These are phyloP conservation scores for Wallacemonas rigidus DNA, from an alignment of 208 protist genomes.

Conservation along the genomic window DNA sequence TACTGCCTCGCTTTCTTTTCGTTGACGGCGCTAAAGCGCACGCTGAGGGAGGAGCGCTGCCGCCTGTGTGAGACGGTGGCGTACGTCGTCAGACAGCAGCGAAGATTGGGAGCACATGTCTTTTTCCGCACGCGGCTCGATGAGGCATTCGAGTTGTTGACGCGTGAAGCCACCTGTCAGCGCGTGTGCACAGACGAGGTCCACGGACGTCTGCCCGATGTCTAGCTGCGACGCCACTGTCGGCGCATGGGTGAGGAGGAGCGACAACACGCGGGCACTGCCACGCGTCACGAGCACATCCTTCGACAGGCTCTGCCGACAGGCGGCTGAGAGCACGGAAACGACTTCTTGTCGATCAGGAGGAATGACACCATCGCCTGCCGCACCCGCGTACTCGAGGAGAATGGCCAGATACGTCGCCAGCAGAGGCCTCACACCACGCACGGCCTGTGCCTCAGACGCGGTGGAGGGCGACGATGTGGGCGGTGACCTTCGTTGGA, in stretches of 20 bases:
- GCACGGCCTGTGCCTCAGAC: background rate
- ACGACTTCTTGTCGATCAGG: slow-evolving; percentile 12
- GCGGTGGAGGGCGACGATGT: background rate
- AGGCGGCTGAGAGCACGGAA: slow-evolving; percentile 18
- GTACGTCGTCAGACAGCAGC: background rate
- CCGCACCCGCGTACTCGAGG: background rate
- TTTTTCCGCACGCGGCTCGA: background rate
- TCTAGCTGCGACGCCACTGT: slow-evolving; percentile 23
- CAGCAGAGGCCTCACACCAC: background rate
- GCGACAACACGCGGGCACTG: slow-evolving; percentile 32
- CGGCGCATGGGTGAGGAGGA: slow-evolving; percentile 36
- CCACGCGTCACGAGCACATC: slow-evolving; percentile 23
- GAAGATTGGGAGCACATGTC: background rate
- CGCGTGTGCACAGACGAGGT: slow-evolving; percentile 29
- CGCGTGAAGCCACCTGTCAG: slow-evolving; percentile 39
- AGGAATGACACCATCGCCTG: background rate
- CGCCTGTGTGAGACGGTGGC: slow-evolving; percentile 15
- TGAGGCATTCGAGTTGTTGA: slow-evolving; percentile 32
- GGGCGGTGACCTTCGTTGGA: background rate
- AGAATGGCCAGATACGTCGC: slow-evolving; percentile 8
- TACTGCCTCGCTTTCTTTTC: too few species aligned
- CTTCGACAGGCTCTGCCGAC: slow-evolving; percentile 2
- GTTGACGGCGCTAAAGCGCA: too few species aligned
- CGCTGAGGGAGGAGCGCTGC: slow-evolving; percentile 19
- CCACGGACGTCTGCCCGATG: slow-evolving; percentile 26